Conservation (phyloP, 2,329 filamentous ascomycete genomes). For the Bretziella fagacearum region DNA sequence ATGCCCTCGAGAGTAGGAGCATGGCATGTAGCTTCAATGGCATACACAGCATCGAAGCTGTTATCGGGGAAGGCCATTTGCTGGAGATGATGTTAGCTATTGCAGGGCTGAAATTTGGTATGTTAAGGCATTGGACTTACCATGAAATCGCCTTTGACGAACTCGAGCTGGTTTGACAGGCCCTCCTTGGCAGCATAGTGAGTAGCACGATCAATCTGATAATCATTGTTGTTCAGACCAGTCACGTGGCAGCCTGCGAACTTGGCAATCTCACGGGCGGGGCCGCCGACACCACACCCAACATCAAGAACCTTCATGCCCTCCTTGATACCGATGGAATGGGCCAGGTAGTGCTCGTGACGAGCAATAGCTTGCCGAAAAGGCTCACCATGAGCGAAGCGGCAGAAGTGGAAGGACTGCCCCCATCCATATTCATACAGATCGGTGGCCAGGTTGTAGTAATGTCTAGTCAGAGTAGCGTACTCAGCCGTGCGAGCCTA, state of each 20-base stretch:
- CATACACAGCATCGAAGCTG: slow-evolving; percentile 86
- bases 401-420: slow-evolving; percentile 93
- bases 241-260: slow-evolving; percentile 82
- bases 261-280: slow-evolving; percentile 88
- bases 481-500: slow-evolving; percentile 74
- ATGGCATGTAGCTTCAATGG: slow-evolving; percentile 93
- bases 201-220: slow-evolving; percentile 91
- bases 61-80: slow-evolving; percentile 93
- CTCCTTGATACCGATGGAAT: slow-evolving; percentile 70
- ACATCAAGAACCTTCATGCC: slow-evolving; percentile 87
- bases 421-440: slow-evolving; percentile 96
- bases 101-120: not conserved
- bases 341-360: slow-evolving; percentile 94
- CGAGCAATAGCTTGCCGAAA: slow-evolving; percentile 87
- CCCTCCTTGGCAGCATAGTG: slow-evolving; percentile 69
- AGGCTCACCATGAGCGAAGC: slow-evolving; percentile 69
- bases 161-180: slow-evolving; percentile 61
- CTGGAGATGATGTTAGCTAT: slow-evolving; percentile 23
- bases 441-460: slow-evolving; percentile 95
- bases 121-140: slow-evolving; percentile 21
- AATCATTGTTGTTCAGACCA: slow-evolving; percentile 97
- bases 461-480: slow-evolving; percentile 82
- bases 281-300: slow-evolving; percentile 90
- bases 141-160: slow-evolving; percentile 97
- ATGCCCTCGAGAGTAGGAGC: slow-evolving; percentile 80